phyloP scores from a whole-genome alignment of 257 asterid species.

The Asclepias syriaca region DNA sequence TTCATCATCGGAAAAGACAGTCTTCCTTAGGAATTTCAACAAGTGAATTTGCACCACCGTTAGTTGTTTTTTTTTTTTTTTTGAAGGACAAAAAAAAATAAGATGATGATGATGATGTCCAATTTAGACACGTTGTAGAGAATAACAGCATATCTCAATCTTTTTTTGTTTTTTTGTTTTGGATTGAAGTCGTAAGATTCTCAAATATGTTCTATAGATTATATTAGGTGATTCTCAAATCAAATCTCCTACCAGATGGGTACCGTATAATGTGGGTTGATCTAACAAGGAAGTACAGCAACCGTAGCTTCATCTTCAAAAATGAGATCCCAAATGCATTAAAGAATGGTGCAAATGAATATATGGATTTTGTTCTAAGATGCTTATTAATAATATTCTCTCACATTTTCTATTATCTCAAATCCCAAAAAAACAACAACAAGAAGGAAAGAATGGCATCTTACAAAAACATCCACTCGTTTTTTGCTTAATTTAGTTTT shows the following conservation, averaged over 20 bases:
- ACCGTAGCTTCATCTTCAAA: background rate
- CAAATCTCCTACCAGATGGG: too few relatives aligned
- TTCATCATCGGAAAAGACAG: conserved; percentile 10
- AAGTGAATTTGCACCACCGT: conserved; percentile 18
- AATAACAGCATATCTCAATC: background rate
- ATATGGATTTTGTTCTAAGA: background rate
- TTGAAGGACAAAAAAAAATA: too few relatives aligned
- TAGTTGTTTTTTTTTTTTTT: background rate
- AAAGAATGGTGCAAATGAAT: background rate
- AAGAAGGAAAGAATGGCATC: background rate
- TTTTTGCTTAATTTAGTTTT: background rate
- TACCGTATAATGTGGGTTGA: background rate
- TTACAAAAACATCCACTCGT: conserved; percentile 1
- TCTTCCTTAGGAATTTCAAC: conserved; percentile 3
- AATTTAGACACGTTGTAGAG: background rate
- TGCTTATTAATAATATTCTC: background rate
- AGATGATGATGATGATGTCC: background rate
- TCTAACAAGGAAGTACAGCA: background rate
- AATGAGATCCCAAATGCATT: background rate
- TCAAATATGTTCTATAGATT: background rate
- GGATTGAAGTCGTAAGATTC: background rate
- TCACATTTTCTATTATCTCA: background rate
- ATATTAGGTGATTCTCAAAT: background rate
- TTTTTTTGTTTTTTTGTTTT: background rate
- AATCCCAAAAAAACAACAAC: too few relatives aligned